Conservation (phyloP, 257 asterid genomes). For the Marsdenia floribunda region DNA sequence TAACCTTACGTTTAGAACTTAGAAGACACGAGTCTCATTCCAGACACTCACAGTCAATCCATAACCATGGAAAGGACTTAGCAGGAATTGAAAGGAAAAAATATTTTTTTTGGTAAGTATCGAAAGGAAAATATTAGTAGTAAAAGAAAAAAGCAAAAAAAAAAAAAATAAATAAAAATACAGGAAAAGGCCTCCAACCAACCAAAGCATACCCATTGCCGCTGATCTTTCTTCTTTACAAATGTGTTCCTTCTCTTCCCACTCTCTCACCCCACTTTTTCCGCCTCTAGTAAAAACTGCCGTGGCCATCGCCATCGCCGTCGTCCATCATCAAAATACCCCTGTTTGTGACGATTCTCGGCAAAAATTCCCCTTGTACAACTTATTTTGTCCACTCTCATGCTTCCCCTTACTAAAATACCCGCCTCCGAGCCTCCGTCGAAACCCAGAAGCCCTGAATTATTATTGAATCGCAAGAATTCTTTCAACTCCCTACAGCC, state of each 20-base stretch:
- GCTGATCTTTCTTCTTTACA: background rate
- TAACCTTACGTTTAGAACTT: too few relatives aligned
- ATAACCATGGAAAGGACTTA: background rate
- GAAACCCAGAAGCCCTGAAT: conserved; percentile 10
- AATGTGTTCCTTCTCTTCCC: background rate
- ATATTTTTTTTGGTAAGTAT: too few relatives aligned
- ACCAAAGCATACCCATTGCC: background rate
- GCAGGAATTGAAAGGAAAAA: too few relatives aligned
- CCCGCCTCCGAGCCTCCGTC: conserved; percentile 10
- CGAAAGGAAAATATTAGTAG: too few relatives aligned
- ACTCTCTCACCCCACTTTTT: background rate
- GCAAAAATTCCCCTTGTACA: background rate
- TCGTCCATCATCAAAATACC: background rate
- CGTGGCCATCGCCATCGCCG: background rate
- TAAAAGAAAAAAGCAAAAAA: too few relatives aligned
- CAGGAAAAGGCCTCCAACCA: background rate
- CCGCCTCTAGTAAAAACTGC: too few relatives aligned
- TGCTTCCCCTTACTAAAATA: conserved; percentile 20
- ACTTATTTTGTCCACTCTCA: background rate
- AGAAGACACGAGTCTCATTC: conserved; percentile 5
- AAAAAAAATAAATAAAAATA: too few relatives aligned
- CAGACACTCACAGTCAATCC: background rate
- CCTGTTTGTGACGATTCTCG: background rate
- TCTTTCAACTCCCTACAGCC: conserved; percentile 7
- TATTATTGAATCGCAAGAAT: conserved; percentile 10